Conservation (phyloP, 2,329 filamentous ascomycete genomes). For the Penicillium sp. region DNA sequence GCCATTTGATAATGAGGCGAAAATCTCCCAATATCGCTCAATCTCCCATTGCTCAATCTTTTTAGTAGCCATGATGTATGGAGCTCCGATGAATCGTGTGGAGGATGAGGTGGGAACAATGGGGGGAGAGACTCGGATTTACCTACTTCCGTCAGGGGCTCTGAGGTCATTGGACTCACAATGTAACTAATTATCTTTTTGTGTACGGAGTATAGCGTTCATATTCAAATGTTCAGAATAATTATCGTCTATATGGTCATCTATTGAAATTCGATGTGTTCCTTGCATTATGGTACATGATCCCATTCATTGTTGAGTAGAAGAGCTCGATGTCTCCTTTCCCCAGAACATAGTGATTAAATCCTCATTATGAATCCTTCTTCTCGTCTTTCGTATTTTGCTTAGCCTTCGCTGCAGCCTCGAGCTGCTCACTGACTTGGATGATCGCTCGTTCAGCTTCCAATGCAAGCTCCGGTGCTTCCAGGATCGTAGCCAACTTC, state of each 20-base stretch:
- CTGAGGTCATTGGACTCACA: constrained; percentile 22
- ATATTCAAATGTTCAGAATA: background rate
- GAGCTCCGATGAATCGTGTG: constrained; percentile 8
- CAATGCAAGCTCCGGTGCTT: constrained; percentile 67
- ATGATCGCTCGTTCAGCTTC: constrained; percentile 75
- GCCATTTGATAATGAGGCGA: constrained; percentile 65
- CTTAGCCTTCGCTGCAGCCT: constrained; percentile 22
- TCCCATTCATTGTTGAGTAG: background rate
- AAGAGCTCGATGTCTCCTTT: background rate
- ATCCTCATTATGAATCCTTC: constrained; percentile 23
- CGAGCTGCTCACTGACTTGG: constrained; percentile 59
- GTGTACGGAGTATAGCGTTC: background rate
- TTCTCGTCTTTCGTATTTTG: constrained; percentile 22
- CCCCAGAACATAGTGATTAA: background rate
- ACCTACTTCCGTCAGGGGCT: constrained; percentile 31
- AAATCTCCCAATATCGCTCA: constrained; percentile 79
- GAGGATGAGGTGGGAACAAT: constrained; percentile 14
- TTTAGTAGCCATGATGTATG: constrained; percentile 40
- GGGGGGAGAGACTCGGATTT: constrained; percentile 16
- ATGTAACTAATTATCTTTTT: background rate
- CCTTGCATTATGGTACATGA: constrained; percentile 1
- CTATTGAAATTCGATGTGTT: background rate
- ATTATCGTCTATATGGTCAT: background rate
- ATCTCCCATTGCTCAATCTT: constrained; percentile 72
- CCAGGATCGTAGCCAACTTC: constrained; percentile 60